Evolutionary conservation across 257 asterid genomes (phyloP).

Genomic region (Linderniella brevidens): DNA sequence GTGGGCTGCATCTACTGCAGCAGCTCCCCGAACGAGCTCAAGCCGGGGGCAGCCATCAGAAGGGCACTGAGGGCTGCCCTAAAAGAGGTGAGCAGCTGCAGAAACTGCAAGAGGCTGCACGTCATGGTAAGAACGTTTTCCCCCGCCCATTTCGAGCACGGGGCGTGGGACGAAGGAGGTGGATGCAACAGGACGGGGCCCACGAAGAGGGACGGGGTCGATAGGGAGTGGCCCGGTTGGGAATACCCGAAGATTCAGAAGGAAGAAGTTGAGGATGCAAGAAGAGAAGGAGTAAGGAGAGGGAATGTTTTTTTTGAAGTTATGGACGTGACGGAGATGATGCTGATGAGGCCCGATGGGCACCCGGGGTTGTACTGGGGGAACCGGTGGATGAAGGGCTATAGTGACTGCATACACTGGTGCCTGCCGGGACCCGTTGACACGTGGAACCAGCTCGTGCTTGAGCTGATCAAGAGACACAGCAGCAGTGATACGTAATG

Average conservation of each 20-base stretch:
- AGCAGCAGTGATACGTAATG: too few relatives aligned
- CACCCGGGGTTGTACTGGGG: conserved; percentile 34
- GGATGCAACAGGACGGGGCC: conserved; percentile 27
- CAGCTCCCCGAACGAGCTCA: conserved; percentile 11
- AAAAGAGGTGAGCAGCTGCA: conserved; percentile 17
- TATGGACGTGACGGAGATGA: conserved; percentile 28
- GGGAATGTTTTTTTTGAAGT: conserved; percentile 21
- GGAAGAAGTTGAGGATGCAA: conserved; percentile 30
- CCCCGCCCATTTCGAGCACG: conserved; percentile 37
- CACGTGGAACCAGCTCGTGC: conserved; percentile 38
- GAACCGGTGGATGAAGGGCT: conserved; percentile 25
- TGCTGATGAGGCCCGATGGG: conserved; percentile 32
- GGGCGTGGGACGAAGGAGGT: conserved; percentile 37
- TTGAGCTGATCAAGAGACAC: conserved; percentile 18
- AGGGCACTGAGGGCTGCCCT: conserved; percentile 24
- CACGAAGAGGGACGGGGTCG: conserved; percentile 9
- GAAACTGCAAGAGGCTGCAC: conserved; percentile 15
- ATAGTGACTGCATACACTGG: conserved; percentile 42
- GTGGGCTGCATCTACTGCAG: conserved; percentile 32
- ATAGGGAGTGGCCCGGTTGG: conserved; percentile 11
- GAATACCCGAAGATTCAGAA: conserved; percentile 21
- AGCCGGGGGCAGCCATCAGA: conserved; percentile 17
- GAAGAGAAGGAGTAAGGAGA: conserved; percentile 11
- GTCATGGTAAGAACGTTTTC: conserved; percentile 28
- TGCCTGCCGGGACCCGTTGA: conserved; percentile 48